Evolutionary conservation across 176 grass and related monocot species (phyloP), one percentile per base, ranked within the genome.

Genomic region (Olyra latifolia): DNA sequence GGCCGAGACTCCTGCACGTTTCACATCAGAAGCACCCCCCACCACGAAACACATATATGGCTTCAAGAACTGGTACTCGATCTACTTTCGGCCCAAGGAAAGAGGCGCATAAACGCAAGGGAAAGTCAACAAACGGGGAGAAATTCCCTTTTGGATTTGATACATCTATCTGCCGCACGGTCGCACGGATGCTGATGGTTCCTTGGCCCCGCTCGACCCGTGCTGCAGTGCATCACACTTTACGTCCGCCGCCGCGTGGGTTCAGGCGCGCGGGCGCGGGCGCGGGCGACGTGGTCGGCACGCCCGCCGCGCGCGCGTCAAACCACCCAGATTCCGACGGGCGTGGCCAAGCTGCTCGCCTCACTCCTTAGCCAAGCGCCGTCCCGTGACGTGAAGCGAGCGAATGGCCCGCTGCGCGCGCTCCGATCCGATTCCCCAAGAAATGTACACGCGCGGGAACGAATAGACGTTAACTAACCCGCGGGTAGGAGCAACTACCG

Each of bases 51-150:
- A 58, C n/a, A n/a, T n/a, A n/a, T n/a, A n/a, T n/a, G n/a, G 76
- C 62, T 75, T 87, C 32, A 5, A 17, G 44, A 60, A 46, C 54
- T 24, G 42, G 32, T 11, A 19, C 71, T 69, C 48, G n/a, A n/a
- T n/a, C n/a, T 29, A 16, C 73, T 82, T 78, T 46, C 15, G 58
- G 66, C 39, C 41, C 67, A 83, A 79, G 67, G 79, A 88, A 88
- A 83, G 24, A 12, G 2, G 47, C 25, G 25, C 0, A 35, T 35
- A 4, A 17, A 3, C 5, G 16, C 23, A 29, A 8, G 3, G 3
- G 41, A 29, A 69, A 58, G 53, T 53, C 54, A 49, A 46, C 27
- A 17, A 72, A 50, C 30, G 22, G 14, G 40, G 20, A 22, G 48
- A 24, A 43, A 52, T 48, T 64, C 68, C 46, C 45, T 17, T 10